Evolutionary conservation across 2,329 filamentous ascomycete genomes (phyloP), one percentile per base, ranked within the genome.

Genomic region (Chaetomium sp.): DNA sequence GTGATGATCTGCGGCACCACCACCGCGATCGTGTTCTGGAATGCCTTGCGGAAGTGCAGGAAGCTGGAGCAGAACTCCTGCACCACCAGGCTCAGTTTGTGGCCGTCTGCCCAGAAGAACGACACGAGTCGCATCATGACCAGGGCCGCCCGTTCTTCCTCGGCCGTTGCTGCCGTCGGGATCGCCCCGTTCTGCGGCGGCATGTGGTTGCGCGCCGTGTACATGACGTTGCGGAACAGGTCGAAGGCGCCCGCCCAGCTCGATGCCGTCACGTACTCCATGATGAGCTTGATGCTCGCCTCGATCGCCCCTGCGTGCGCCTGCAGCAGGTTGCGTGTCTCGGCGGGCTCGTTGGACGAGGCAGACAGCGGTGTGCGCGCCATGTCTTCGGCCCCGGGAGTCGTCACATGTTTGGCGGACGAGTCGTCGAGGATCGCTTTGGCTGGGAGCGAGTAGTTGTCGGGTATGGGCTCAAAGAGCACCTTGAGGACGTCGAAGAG

Each of bases 61-160:
- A 86, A 87, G 64, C 78, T 83, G 27, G 82, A 82, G 66, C 82
- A 85, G 40, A 87, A 73, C 68, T 88, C 85, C 62, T 86, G 82
- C 40, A 87, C 78, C 52, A 87, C 66, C 19, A 80, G 68, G 41
- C 81, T 78, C 11, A 88, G 73, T 69, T 85, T 86, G 46, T 76
- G 73, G 42, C 75, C 75, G 64, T 87, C 83, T 19, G 86, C 79
- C 81, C 82, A 86, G 61, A 85, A 80, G 64, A 79, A 85, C 12
- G 81, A 79, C 33, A 87, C 71, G 37, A 86, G 73, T 40, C 81
- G 77, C 48, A 87, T 68, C 9, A 80, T 73, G 14, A 82, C 74
- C 10, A 86, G 71, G 1, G 79, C 74, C 32, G 69, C 64, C 57
- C 71, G 74, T 59, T 84, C 81, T n/a, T 79, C 76, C 52, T 82